These are phyloP conservation scores for Entoloma clypeatum DNA, from an alignment of 1,284 basidiomycete species.

Conservation along the genomic window DNA sequence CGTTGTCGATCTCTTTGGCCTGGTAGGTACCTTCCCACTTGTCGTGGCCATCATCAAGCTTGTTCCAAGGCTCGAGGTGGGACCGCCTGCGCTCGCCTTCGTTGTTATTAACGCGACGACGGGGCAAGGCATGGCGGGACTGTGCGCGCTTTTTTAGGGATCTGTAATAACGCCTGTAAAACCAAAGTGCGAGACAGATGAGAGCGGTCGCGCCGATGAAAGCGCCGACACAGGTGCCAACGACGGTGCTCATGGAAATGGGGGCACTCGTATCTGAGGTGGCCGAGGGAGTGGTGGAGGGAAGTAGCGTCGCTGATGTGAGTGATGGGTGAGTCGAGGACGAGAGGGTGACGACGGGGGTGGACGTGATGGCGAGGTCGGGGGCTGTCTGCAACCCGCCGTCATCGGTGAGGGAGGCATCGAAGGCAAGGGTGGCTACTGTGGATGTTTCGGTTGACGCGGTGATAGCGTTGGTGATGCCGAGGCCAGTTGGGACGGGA, in stretches of 20 bases:
- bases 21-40: constrained; percentile 41
- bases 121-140: constrained; percentile 22
- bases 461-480: too few relatives aligned
- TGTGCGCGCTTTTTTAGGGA: constrained; percentile 27
- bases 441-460: too few relatives aligned
- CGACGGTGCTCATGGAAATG: constrained; percentile 47
- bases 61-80: constrained; percentile 42
- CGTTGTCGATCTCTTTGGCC: constrained; percentile 36
- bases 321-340: too few relatives aligned
- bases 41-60: constrained; percentile 45
- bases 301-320: constrained; percentile 32
- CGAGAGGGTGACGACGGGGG: too few relatives aligned
- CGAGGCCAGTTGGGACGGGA: too few relatives aligned
- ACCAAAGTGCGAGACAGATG: constrained; percentile 43
- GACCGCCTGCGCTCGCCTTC: constrained; percentile 39
- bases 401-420: too few relatives aligned
- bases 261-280: constrained; percentile 24
- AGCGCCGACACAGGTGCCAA: constrained; percentile 51
- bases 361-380: too few relatives aligned
- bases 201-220: constrained; percentile 42
- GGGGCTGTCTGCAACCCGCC: too few relatives aligned
- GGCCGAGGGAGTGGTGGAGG: constrained; percentile 17
- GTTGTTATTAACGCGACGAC: constrained; percentile 31
- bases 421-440: too few relatives aligned
- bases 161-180: constrained; percentile 43